These are phyloP conservation scores for Irpex sp. DNA, from an alignment of 1,284 basidiomycete genomes.

Conservation along the genomic window DNA sequence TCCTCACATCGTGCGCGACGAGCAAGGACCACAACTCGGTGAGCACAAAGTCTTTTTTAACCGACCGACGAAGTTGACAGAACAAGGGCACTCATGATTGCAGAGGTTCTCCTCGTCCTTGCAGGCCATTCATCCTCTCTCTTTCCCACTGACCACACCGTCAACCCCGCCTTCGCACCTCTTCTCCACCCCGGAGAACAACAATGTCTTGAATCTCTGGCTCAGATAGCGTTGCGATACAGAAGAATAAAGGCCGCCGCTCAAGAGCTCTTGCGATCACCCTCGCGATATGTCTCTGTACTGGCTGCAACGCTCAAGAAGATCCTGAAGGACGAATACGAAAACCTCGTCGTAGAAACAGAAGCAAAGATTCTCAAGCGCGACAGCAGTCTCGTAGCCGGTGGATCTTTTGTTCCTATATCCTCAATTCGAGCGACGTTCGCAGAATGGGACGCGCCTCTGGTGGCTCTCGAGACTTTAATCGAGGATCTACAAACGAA, in stretches of 20 bases:
- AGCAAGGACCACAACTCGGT: neutral
- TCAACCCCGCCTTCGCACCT: slow-evolving; percentile 61
- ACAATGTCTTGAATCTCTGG: slow-evolving; percentile 72
- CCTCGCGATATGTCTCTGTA: slow-evolving; percentile 72
- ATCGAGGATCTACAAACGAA: slow-evolving; percentile 54
- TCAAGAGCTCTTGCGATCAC: slow-evolving; percentile 45
- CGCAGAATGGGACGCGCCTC: slow-evolving; percentile 78
- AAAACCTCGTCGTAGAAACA: slow-evolving; percentile 71
- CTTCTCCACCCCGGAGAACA: slow-evolving; percentile 84
- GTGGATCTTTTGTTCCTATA: slow-evolving; percentile 75
- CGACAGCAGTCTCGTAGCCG: slow-evolving; percentile 66
- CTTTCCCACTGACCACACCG: slow-evolving; percentile 51
- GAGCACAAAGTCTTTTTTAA: neutral
- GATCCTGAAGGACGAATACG: slow-evolving; percentile 75
- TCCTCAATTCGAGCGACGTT: slow-evolving; percentile 78
- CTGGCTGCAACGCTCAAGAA: slow-evolving; percentile 66
- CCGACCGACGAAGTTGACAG: slow-evolving; percentile 6
- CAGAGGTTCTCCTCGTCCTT: slow-evolving; percentile 79
- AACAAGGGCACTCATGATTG: slow-evolving; percentile 53
- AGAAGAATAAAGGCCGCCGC: slow-evolving; percentile 59
- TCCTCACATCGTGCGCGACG: neutral
- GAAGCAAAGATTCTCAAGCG: slow-evolving; percentile 72
- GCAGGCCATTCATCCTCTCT: slow-evolving; percentile 81
- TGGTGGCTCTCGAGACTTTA: slow-evolving; percentile 66
- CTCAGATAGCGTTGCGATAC: slow-evolving; percentile 67